A percentile compares a stretch with the other conserved stretches of the same genome.
phyloP scores from a whole-genome alignment of 176 grass and related monocot genomes.

The Dactylis glomerata region DNA sequence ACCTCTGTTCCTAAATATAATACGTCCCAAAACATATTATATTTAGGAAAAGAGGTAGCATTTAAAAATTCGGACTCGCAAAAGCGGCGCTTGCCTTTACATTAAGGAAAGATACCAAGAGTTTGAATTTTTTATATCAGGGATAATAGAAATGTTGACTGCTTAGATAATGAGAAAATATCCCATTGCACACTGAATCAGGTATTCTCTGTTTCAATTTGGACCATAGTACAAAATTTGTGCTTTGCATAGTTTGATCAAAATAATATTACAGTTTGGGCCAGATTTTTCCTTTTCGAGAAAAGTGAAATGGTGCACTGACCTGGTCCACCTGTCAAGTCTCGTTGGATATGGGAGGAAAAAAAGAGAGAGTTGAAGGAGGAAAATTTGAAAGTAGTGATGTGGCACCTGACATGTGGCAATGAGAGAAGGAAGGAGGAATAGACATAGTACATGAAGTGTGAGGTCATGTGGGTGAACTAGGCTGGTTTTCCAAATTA shows the following conservation, averaged over 20 bases:
- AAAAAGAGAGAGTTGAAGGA: not conserved
- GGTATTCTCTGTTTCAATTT: not conserved
- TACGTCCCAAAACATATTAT: too few species aligned
- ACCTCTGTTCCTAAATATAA: too few species aligned
- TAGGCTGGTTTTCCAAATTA: not conserved
- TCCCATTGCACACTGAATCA: not conserved
- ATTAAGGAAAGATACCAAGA: not conserved
- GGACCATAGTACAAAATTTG: not conserved
- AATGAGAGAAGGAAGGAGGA: not conserved
- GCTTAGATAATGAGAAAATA: not conserved
- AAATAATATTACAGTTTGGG: not conserved
- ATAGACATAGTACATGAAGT: not conserved
- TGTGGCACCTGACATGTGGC: not conserved
- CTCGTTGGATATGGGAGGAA: not conserved
- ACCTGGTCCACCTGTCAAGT: not conserved
- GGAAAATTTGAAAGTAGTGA: not conserved
- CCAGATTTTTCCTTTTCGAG: not conserved
- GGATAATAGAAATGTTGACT: conserved; percentile 1
- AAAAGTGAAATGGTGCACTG: not conserved
- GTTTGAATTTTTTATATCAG: not conserved
- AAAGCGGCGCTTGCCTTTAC: not conserved
- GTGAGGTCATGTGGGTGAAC: not conserved
- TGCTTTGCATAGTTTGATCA: not conserved
- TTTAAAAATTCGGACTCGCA: not conserved
- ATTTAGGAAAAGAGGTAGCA: not conserved